These are phyloP conservation scores for Ambrosiella cleistominuta DNA, from an alignment of 2,329 filamentous ascomycete species.

Conservation along the genomic window DNA sequence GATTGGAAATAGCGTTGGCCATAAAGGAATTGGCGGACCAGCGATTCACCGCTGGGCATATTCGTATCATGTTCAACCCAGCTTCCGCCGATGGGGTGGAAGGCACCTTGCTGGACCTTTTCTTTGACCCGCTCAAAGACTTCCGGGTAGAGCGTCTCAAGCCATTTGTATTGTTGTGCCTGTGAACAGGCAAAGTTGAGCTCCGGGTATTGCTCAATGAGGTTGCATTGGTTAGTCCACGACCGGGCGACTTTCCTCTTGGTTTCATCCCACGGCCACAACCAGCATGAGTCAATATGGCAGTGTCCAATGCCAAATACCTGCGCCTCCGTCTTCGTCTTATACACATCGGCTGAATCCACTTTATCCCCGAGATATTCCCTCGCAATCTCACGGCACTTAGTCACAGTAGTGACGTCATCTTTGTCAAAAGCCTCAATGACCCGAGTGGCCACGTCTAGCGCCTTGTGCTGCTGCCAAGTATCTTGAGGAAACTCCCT, in stretches of 20 bases:
- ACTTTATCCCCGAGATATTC: conserved; percentile 68
- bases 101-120: conserved; percentile 78
- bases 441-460: conserved; percentile 69
- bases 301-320: conserved; percentile 89
- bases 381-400: conserved; percentile 66
- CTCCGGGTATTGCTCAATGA: conserved; percentile 91
- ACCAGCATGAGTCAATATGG: conserved; percentile 95
- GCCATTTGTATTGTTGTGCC: conserved; percentile 96
- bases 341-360: conserved; percentile 71
- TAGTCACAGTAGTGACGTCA: conserved; percentile 57
- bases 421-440: conserved; percentile 79
- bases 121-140: conserved; percentile 80
- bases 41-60: conserved; percentile 83
- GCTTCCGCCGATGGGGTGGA: conserved; percentile 89
- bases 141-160: conserved; percentile 74
- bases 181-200: conserved; percentile 84
- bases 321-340: conserved; percentile 52
- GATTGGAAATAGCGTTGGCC: conserved; percentile 90
- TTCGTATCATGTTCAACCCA: conserved; percentile 99
- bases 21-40: conserved; percentile 87
- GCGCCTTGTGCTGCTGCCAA: conserved; percentile 74
- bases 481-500: conserved; percentile 78
- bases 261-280: conserved; percentile 96
- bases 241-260: conserved; percentile 91
- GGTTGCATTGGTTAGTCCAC: conserved; percentile 90